phyloP scores from a whole-genome alignment of 139 green algal species.

The Chlorella ohadii region DNA sequence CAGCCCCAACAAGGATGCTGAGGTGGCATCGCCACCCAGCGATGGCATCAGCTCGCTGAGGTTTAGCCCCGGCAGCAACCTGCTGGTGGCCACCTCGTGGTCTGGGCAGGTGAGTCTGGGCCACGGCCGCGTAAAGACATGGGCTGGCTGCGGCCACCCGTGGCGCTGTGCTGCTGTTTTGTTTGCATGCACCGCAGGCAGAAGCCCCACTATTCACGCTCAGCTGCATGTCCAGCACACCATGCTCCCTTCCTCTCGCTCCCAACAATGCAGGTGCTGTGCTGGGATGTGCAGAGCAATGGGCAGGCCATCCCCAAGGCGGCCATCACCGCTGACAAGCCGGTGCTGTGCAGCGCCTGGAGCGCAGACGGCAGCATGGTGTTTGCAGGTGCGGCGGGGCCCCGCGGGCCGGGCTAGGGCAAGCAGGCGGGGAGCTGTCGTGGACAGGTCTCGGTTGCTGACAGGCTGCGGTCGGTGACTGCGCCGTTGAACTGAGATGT shows the following conservation, averaged over 20 bases:
- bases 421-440: no score
- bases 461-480: no score
- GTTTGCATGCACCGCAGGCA: no score
- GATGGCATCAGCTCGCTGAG: slow-evolving; percentile 88
- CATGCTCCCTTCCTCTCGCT: no score
- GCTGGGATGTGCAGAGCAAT: slow-evolving; percentile 74
- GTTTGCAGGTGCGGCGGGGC: slow-evolving; percentile 57
- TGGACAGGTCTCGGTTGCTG: no score
- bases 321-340: slow-evolving; percentile 76
- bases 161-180: no score
- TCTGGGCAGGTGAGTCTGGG: slow-evolving; percentile 50
- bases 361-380: slow-evolving; percentile 83
- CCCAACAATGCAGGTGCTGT: slow-evolving; percentile 52
- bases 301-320: slow-evolving; percentile 86
- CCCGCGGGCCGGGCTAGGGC: neutral
- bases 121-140: no score
- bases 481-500: no score
- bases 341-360: slow-evolving; percentile 90
- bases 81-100: slow-evolving; percentile 86
- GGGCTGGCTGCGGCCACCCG: no score
- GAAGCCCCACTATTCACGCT: no score
- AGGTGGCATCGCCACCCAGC: neutral
- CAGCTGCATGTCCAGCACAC: no score
- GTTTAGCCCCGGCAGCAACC: slow-evolving; percentile 89
- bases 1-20: slow-evolving; percentile 25